A percentile compares a stretch with the other conserved stretches of the same genome.
These are phyloP conservation scores for Boletus insuetus DNA, from an alignment of 768 basidiomycete species.

Conservation along the genomic window DNA sequence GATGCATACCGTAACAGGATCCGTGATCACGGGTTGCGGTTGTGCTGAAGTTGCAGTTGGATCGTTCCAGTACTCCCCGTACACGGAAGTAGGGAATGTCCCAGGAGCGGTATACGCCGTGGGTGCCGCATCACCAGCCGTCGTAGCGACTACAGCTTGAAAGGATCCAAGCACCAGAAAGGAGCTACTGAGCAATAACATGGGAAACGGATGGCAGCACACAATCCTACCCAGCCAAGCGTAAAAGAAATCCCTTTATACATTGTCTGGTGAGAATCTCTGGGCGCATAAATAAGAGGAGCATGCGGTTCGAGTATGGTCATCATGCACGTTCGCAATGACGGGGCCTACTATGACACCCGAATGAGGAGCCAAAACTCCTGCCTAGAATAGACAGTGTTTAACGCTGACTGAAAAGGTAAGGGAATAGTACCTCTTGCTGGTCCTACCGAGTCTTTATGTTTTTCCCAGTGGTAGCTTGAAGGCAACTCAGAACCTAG, in stretches of 20 bases:
- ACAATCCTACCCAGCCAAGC: too few species aligned
- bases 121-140: not conserved
- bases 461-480: too few species aligned
- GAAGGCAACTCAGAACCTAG: too few species aligned
- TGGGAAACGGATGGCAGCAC: too few species aligned
- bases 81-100: conserved; percentile 58
- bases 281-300: not conserved
- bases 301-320: not conserved
- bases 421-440: too few species aligned
- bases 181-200: too few species aligned
- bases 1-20: conserved; percentile 54
- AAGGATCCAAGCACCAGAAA: not conserved
- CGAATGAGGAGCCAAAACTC: too few species aligned
- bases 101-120: conserved; percentile 57
- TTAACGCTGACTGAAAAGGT: too few species aligned
- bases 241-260: not conserved
- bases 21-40: conserved; percentile 67
- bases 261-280: not conserved
- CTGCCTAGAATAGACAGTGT: too few species aligned
- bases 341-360: too few species aligned
- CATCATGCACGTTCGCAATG: conserved; percentile 3
- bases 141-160: not conserved
- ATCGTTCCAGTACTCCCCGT: conserved; percentile 36
- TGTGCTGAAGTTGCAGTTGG: conserved; percentile 70
- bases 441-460: too few species aligned